Conservation (phyloP, 768 basidiomycete species). For the Boletus speciosus region DNA sequence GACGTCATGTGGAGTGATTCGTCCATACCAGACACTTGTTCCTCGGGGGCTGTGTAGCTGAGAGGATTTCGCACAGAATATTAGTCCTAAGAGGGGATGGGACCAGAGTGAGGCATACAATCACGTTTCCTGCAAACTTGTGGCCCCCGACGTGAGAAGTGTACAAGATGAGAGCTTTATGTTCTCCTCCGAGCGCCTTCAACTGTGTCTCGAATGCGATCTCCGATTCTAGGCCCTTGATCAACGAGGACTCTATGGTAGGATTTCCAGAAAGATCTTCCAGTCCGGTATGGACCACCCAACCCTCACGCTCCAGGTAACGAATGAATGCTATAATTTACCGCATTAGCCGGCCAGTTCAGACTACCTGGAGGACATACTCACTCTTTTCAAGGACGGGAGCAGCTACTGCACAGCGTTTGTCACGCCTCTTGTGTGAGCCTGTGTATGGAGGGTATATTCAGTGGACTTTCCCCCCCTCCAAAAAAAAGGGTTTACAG, state of each 20-base stretch:
- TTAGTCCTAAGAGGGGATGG: not conserved
- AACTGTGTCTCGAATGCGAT: slow-evolving; percentile 46
- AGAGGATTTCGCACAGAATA: not conserved
- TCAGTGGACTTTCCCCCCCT: not conserved
- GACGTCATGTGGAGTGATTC: slow-evolving; percentile 87
- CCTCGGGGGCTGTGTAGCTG: slow-evolving; percentile 88
- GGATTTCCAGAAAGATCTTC: slow-evolving; percentile 47
- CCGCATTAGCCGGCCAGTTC: slow-evolving; percentile 3
- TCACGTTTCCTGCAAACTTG: slow-evolving; percentile 86
- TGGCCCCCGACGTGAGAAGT: slow-evolving; percentile 94
- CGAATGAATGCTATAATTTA: slow-evolving; percentile 51
- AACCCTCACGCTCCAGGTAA: slow-evolving; percentile 62
- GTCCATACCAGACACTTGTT: slow-evolving; percentile 88
- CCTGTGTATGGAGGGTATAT: slow-evolving; percentile 43
- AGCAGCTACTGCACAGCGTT: slow-evolving; percentile 85
- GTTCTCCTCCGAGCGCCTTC: slow-evolving; percentile 47
- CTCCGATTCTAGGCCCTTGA: slow-evolving; percentile 41
- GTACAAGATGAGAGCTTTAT: slow-evolving; percentile 77
- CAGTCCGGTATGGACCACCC: slow-evolving; percentile 73
- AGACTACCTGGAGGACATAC: slow-evolving; percentile 22
- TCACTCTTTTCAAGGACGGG: slow-evolving; percentile 75
- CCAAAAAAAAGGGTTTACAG: slow-evolving; percentile 49
- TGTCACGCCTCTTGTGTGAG: slow-evolving; percentile 91
- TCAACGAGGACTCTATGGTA: slow-evolving; percentile 24
- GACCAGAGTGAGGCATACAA: slow-evolving; percentile 51